Percentiles rank a stretch among this genome's conserved stretches.
Conservation (phyloP, 345 rosid genomes). For the Adansonia digitata region DNA sequence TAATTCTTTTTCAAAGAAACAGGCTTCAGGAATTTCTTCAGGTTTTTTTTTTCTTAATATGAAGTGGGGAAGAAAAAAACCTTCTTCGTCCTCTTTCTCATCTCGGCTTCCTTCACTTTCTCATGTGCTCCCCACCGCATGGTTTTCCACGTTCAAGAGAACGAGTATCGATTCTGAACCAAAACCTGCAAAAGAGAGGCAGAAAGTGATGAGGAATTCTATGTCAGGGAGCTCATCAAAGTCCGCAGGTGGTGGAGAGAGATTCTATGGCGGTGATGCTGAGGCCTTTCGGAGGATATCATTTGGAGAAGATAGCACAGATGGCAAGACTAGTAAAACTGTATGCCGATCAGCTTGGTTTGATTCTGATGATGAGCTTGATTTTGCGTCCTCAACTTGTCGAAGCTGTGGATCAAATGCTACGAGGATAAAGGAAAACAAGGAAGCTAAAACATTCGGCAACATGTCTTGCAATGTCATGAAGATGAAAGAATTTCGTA, state of each 20-base stretch:
- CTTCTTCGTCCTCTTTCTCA: slow-evolving; percentile 24
- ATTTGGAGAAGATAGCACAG: slow-evolving; percentile 37
- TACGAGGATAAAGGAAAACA: slow-evolving; percentile 22
- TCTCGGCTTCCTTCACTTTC: slow-evolving; percentile 44
- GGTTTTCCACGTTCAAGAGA: slow-evolving; percentile 65
- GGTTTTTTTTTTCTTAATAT: slow-evolving; percentile 21
- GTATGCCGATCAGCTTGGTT: slow-evolving; percentile 24
- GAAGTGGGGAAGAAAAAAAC: slow-evolving; percentile 65
- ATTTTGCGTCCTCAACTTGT: slow-evolving; percentile 21
- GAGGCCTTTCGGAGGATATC: slow-evolving; percentile 57
- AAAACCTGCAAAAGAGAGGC: slow-evolving; percentile 32
- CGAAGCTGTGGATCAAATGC: slow-evolving; percentile 30
- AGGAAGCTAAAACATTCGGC: slow-evolving; percentile 31
- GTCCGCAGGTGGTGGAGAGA: slow-evolving; percentile 25
- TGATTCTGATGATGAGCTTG: slow-evolving; percentile 25
- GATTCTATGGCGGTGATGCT: slow-evolving; percentile 40
- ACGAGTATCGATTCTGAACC: slow-evolving; percentile 34
- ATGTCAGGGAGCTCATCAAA: slow-evolving; percentile 22
- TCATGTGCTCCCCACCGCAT: slow-evolving; percentile 42
- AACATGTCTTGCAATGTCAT: slow-evolving; percentile 38
- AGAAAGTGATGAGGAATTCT: slow-evolving; percentile 28
- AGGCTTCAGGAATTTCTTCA: not conserved
- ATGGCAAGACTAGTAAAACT: slow-evolving; percentile 18
- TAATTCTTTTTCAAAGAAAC: not conserved
- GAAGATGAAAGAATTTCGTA: slow-evolving; percentile 37